phyloP scores from a whole-genome alignment of 2,329 filamentous ascomycete species.

The Trichoderma lentiforme region DNA sequence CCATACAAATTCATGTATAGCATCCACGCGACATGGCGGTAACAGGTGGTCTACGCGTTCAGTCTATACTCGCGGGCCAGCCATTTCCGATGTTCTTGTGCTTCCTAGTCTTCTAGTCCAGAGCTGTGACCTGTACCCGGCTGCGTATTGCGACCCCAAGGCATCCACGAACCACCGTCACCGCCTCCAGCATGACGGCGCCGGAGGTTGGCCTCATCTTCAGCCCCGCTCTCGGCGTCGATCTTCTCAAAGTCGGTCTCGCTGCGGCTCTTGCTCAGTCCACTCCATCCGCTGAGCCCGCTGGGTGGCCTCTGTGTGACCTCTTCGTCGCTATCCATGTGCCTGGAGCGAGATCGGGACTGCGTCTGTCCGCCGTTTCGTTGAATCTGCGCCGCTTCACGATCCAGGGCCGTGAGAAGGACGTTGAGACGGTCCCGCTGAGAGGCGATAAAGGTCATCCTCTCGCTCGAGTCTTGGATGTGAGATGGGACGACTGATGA shows the following conservation, averaged over 20 bases:
- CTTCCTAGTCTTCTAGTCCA: slow-evolving; percentile 40
- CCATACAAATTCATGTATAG: neutral
- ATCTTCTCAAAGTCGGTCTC: slow-evolving; percentile 90
- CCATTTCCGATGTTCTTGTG: slow-evolving; percentile 29
- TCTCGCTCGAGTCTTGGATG: slow-evolving; percentile 60
- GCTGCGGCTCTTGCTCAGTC: slow-evolving; percentile 75
- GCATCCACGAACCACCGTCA: slow-evolving; percentile 44
- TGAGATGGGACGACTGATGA: slow-evolving; percentile 62
- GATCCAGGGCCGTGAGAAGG: slow-evolving; percentile 73
- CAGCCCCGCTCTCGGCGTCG: slow-evolving; percentile 66
- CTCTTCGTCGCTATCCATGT: slow-evolving; percentile 31
- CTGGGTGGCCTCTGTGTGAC: slow-evolving; percentile 43
- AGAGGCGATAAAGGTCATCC: slow-evolving; percentile 70
- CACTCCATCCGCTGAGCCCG: slow-evolving; percentile 50
- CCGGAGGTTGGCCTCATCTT: slow-evolving; percentile 44
- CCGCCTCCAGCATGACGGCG: slow-evolving; percentile 29
- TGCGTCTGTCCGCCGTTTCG: slow-evolving; percentile 31
- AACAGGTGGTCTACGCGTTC: slow-evolving; percentile 20
- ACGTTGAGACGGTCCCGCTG: slow-evolving; percentile 75
- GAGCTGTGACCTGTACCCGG: slow-evolving; percentile 34
- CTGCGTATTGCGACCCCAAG: slow-evolving; percentile 44
- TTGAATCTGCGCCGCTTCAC: slow-evolving; percentile 66
- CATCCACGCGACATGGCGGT: neutral
- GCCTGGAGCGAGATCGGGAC: slow-evolving; percentile 23
- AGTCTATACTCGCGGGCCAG: slow-evolving; percentile 30